These are phyloP conservation scores for Ganoderma leucocontextum DNA, from an alignment of 1,284 basidiomycete species.

Conservation along the genomic window DNA sequence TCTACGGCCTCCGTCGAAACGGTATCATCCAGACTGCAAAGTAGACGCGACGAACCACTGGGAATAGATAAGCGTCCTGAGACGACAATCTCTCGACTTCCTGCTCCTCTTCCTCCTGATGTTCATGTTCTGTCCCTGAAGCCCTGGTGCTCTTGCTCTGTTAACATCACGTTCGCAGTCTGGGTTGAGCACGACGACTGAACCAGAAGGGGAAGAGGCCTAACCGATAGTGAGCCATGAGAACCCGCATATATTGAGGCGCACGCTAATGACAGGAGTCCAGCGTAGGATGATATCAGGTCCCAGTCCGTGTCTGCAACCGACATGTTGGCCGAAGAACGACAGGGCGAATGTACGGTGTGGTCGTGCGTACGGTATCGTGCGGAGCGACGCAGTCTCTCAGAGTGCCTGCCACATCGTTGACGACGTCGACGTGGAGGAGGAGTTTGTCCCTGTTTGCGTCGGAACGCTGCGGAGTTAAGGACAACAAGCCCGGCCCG, in stretches of 20 bases:
- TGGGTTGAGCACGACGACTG: conserved; percentile 7
- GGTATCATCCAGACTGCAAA: conserved; percentile 18
- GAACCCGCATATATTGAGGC: not conserved
- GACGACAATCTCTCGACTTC: conserved; percentile 69
- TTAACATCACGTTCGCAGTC: conserved; percentile 5
- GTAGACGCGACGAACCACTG: conserved; percentile 59
- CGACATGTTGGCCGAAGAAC: conserved; percentile 23
- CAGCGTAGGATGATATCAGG: not conserved
- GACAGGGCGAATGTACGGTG: not conserved
- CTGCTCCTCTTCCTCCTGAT: conserved; percentile 56
- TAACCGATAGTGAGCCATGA: conserved; percentile 36
- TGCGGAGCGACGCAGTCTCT: too few relatives aligned
- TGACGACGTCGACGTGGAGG: conserved; percentile 16
- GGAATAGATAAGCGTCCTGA: conserved; percentile 80
- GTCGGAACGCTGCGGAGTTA: conserved; percentile 51
- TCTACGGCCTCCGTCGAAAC: conserved; percentile 45
- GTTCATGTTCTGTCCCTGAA: conserved; percentile 39
- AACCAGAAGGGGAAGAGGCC: conserved; percentile 36
- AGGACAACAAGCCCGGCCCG: conserved; percentile 62
- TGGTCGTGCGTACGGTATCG: not conserved
- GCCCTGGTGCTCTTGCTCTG: conserved; percentile 20
- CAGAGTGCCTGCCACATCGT: not conserved
- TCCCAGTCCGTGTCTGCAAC: conserved; percentile 54
- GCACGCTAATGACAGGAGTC: not conserved
- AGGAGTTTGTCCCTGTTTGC: conserved; percentile 36